Percentiles rank a stretch among this genome's conserved stretches.
Conservation (phyloP, 108 stramenopile species). For the Ochromonas danica region DNA sequence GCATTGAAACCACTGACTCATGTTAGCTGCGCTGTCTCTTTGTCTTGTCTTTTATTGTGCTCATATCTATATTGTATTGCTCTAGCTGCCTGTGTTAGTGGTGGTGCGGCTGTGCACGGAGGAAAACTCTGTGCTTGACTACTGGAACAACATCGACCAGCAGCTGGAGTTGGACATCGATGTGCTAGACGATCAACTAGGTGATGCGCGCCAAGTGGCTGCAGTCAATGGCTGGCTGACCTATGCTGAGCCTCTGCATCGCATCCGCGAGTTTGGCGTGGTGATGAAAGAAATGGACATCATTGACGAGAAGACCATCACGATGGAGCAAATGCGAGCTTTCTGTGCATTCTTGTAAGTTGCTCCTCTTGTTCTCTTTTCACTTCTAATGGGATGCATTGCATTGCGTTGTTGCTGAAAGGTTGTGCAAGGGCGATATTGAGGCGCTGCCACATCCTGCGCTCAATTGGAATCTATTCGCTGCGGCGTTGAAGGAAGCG, state of each 20-base stretch:
- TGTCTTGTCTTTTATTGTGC: background rate
- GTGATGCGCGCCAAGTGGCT: background rate
- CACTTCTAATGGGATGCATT: background rate
- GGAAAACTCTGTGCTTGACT: slow-evolving; percentile 2
- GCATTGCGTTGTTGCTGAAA: background rate
- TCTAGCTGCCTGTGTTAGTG: slow-evolving; percentile 19
- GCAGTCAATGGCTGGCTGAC: slow-evolving; percentile 20
- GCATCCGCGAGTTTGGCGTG: slow-evolving; percentile 4
- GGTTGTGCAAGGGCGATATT: background rate
- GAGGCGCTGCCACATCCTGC: slow-evolving; percentile 12
- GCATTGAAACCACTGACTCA: slow-evolving; percentile 4
- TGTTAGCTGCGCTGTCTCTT: background rate
- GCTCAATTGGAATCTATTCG: background rate
- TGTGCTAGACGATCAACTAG: slow-evolving; percentile 18
- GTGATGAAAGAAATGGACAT: slow-evolving; percentile 13
- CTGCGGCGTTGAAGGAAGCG: background rate
- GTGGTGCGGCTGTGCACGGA: slow-evolving; percentile 20
- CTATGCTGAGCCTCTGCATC: slow-evolving; percentile 19
- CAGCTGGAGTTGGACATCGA: slow-evolving; percentile 26
- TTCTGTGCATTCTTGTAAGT: slow-evolving; percentile 23
- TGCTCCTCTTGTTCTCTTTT: background rate
- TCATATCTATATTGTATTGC: too few relatives aligned
- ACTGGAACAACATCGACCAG: slow-evolving; percentile 22
- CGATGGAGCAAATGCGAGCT: background rate
- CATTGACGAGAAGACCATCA: slow-evolving; percentile 13